A percentile compares a stretch with the other conserved stretches of the same genome.
phyloP scores from a whole-genome alignment of 2,329 filamentous ascomycete species.

The Curvularia sp. region DNA sequence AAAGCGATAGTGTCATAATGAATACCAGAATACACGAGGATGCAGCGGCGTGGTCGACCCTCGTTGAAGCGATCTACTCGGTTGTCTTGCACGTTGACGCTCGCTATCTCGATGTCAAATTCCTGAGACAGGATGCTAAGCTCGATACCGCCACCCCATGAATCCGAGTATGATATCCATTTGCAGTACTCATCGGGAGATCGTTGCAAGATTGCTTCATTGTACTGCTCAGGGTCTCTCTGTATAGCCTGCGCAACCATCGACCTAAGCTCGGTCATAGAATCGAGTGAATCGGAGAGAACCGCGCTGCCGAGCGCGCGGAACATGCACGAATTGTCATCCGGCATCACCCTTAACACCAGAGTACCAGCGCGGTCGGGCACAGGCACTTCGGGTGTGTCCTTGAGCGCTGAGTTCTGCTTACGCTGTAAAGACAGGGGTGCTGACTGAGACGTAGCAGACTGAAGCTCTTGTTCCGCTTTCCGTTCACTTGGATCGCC shows the following conservation, averaged over 20 bases:
- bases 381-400: constrained; percentile 68
- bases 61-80: constrained; percentile 81
- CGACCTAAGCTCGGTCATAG: constrained; percentile 74
- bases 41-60: constrained; percentile 67
- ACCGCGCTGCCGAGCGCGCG: constrained; percentile 84
- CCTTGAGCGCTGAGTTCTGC: constrained; percentile 55
- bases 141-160: constrained; percentile 93
- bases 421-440: constrained; percentile 54
- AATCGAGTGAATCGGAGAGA: constrained; percentile 67
- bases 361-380: constrained; percentile 63
- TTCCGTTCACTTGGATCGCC: constrained; percentile 37
- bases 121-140: constrained; percentile 83
- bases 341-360: constrained; percentile 91
- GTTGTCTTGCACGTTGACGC: constrained; percentile 77
- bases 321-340: constrained; percentile 95
- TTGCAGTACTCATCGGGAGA: constrained; percentile 75
- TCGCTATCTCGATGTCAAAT: constrained; percentile 84
- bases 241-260: constrained; percentile 82
- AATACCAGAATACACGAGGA: constrained; percentile 89
- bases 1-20: constrained; percentile 92
- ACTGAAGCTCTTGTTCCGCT: constrained; percentile 23
- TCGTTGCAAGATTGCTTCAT: constrained; percentile 76
- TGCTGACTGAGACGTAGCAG: constrained; percentile 33
- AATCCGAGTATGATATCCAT: constrained; percentile 79
- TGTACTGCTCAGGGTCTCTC: constrained; percentile 73